Percentiles rank a stretch among this genome's conserved stretches.
Evolutionary conservation across 768 basidiomycete genomes (phyloP).

Genomic region (Aureoboletus auriporus): DNA sequence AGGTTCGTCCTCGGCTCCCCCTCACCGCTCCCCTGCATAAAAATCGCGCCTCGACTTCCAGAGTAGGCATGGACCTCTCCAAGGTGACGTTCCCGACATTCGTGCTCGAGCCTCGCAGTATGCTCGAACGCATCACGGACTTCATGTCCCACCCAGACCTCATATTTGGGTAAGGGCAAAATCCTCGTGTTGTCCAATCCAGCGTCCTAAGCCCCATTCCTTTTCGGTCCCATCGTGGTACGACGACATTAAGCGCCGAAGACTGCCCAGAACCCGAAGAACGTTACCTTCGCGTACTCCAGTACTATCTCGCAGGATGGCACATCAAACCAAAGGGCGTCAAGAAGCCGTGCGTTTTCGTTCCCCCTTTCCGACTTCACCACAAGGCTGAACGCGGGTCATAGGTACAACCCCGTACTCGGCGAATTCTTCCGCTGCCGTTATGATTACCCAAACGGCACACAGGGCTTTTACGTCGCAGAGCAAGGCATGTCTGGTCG

Average conservation of each 20-base stretch:
- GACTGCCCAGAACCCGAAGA: constrained; percentile 80
- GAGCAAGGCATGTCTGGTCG: constrained; percentile 71
- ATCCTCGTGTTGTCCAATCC: constrained; percentile 11
- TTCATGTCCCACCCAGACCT: constrained; percentile 99
- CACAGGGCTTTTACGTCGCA: constrained; percentile 93
- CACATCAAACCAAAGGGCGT: constrained; percentile 99
- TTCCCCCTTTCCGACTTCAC: neutral
- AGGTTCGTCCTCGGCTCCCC: neutral
- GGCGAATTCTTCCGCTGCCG: constrained; percentile 98
- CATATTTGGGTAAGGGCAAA: constrained; percentile 75
- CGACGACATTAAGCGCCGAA: constrained; percentile 58
- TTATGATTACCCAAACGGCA: constrained; percentile 88
- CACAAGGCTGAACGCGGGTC: constrained; percentile 2
- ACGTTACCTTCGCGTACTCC: constrained; percentile 84
- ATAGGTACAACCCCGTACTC: constrained; percentile 91
- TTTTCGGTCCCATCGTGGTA: constrained; percentile 2
- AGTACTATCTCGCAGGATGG: constrained; percentile 98
- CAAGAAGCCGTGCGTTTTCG: constrained; percentile 85
- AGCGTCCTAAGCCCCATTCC: constrained; percentile 18
- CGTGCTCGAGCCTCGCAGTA: constrained; percentile 93
- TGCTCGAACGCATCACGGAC: constrained; percentile 98
- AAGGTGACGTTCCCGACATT: constrained; percentile 94
- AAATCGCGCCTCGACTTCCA: constrained; percentile 24
- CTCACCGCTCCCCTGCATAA: constrained; percentile 6
- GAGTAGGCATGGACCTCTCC: constrained; percentile 95